These are phyloP conservation scores for Tylopilus orsonianus DNA, from an alignment of 1,284 basidiomycete species.

Conservation along the genomic window DNA sequence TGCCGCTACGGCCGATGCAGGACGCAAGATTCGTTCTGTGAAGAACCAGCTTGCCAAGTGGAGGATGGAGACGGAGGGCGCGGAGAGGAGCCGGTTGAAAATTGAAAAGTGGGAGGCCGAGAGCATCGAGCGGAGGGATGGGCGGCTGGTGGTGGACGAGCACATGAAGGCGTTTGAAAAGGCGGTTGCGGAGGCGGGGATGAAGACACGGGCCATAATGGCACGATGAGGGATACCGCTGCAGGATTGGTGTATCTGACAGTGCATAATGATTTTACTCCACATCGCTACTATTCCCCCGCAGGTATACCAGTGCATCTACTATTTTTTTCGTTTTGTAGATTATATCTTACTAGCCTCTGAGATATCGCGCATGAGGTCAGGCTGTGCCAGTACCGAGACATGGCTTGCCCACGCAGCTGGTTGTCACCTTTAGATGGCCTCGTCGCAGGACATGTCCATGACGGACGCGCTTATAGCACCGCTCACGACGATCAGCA, in stretches of 20 bases:
- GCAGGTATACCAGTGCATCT: constrained; percentile 21
- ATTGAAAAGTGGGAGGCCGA: constrained; percentile 80
- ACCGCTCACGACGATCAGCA: constrained; percentile 61
- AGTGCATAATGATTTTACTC: constrained; percentile 11
- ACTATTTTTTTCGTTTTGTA: constrained; percentile 30
- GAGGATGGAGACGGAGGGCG: constrained; percentile 77
- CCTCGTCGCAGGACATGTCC: constrained; percentile 19
- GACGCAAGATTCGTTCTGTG: constrained; percentile 75
- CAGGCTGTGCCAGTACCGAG: not conserved
- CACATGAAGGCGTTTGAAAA: constrained; percentile 71
- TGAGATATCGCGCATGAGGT: not conserved
- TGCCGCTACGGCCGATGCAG: constrained; percentile 78
- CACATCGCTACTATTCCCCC: constrained; percentile 7
- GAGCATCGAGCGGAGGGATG: constrained; percentile 45
- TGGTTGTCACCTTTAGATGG: not conserved
- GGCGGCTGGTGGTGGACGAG: constrained; percentile 67
- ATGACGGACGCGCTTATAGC: constrained; percentile 60
- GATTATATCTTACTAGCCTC: constrained; percentile 4
- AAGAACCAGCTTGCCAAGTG: constrained; percentile 79
- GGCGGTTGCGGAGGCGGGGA: constrained; percentile 65
- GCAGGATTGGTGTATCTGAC: constrained; percentile 1
- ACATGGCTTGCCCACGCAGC: no score
- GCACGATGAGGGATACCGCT: constrained; percentile 36
- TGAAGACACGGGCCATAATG: constrained; percentile 77
- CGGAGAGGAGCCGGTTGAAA: constrained; percentile 67